phyloP scores from a whole-genome alignment of 257 asterid species.

The Petrea volubilis region DNA sequence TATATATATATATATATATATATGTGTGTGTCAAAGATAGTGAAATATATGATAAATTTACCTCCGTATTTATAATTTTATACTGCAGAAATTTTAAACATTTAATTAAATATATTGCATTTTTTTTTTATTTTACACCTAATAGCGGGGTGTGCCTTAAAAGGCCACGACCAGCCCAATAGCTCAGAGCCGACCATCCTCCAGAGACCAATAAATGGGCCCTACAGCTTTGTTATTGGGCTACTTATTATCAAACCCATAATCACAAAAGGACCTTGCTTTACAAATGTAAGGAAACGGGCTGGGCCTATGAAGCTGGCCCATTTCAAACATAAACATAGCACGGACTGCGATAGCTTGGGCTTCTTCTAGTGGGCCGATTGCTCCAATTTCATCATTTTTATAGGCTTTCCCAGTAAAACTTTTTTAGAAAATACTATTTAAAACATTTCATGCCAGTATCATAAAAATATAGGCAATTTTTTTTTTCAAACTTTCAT shows the following conservation, averaged over 20 bases:
- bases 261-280: not conserved
- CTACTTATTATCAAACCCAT: constrained; percentile 14
- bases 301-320: constrained; percentile 27
- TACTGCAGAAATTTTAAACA: too few species aligned
- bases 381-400: constrained; percentile 8
- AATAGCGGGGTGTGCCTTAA: constrained; percentile 22
- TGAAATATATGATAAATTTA: too few species aligned
- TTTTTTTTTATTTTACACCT: too few species aligned
- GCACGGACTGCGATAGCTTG: constrained; percentile 36
- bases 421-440: too few species aligned
- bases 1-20: too few species aligned
- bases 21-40: too few species aligned
- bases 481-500: not conserved
- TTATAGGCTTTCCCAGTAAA: too few species aligned
- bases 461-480: too few species aligned
- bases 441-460: too few species aligned
- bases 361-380: constrained; percentile 33
- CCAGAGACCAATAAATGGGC: constrained; percentile 6
- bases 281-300: constrained; percentile 34
- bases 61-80: too few species aligned
- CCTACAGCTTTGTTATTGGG: constrained; percentile 18
- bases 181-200: constrained; percentile 9
- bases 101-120: too few species aligned
- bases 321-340: constrained; percentile 30
- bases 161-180: constrained; percentile 14